Base-by-base conservation (phyloP, 1,284 basidiomycete genomes). In the Hymenochaete sp. region DNA sequence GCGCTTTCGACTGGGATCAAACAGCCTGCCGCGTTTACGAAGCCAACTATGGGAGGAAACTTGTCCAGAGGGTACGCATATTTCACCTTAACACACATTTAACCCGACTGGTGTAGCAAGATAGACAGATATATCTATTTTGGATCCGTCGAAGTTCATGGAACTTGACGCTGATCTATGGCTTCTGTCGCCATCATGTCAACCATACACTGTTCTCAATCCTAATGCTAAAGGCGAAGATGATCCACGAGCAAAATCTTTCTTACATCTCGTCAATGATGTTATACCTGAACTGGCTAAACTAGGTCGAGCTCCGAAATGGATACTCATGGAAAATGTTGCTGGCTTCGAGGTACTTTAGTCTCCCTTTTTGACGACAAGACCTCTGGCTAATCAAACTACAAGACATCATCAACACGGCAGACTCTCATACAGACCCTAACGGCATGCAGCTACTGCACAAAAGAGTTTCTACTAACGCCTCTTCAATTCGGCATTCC, bases 1-100 rank as follows among this genome's bases (percentile, higher is more conserved):
- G 67, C 48, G 82, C 82, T 14, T 84, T 79, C 56, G 84, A 88
- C 59, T 86, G 82, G 82, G 82, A 87, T 62, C 82, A 77, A 52
- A 68, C 67, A 18, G 80, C 82, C 24, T 79, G 76, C 53, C 68
- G 70, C 43, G 81, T 83, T 13, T 87, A 87, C 56, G 60, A 61
- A 21, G 65, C 67, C 19, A 83, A 84, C 59, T 62, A 76, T 57
- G 70, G 71, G 5, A 43, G 53, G 1, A 57, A 64, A 27, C 58
- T 72, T 25, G 70, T 72, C 11, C 62, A 63, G 54, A 76, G 72
- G 66, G 81, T 82, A 3, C 5, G 11, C 6, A 35, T 35, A 35
- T 16, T 16, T 35, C 14, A 35, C 5, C 32, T 8, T 27, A 2
- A n/a, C 2, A 18, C 2, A n/a, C 6, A 14, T 32, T 5, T 35